Evolutionary conservation across 306 rosid genomes (phyloP).

Genomic region (Acmispon strigosus): DNA sequence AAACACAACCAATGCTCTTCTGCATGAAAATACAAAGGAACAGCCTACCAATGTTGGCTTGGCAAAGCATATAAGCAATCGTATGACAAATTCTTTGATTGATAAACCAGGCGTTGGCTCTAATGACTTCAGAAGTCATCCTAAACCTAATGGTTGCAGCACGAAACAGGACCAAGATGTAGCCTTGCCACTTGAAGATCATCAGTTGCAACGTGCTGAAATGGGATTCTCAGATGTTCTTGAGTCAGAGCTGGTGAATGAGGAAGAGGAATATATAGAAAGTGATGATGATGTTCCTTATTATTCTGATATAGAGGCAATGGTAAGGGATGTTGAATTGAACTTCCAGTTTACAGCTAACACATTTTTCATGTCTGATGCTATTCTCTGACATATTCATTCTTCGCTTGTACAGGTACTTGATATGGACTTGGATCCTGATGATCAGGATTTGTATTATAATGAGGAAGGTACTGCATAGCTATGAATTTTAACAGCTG

Average conservation of each 20-base stretch:
- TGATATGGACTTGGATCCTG: slow-evolving; percentile 94
- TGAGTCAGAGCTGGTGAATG: slow-evolving; percentile 42
- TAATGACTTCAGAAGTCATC: slow-evolving; percentile 31
- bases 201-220: slow-evolving; percentile 35
- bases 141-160: slow-evolving; percentile 33
- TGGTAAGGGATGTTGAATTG: slow-evolving; percentile 46
- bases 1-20: slow-evolving; percentile 25
- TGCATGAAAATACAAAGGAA: slow-evolving; percentile 34
- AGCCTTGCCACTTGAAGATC: slow-evolving; percentile 35
- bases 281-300: slow-evolving; percentile 80
- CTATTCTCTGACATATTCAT: background rate
- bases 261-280: slow-evolving; percentile 42
- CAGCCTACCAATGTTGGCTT: slow-evolving; percentile 23
- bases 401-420: slow-evolving; percentile 56
- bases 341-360: slow-evolving; percentile 13
- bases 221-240: slow-evolving; percentile 25
- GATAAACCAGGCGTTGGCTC: slow-evolving; percentile 36
- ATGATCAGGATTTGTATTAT: slow-evolving; percentile 50
- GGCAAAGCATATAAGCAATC: slow-evolving; percentile 26
- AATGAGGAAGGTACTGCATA: slow-evolving; percentile 66
- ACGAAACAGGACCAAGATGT: slow-evolving; percentile 36
- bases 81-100: slow-evolving; percentile 26
- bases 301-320: slow-evolving; percentile 90
- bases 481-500: background rate
- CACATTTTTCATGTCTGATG: background rate